phyloP scores from a whole-genome alignment of 2,329 filamentous ascomycete genomes.

The Capronia epimyces region DNA sequence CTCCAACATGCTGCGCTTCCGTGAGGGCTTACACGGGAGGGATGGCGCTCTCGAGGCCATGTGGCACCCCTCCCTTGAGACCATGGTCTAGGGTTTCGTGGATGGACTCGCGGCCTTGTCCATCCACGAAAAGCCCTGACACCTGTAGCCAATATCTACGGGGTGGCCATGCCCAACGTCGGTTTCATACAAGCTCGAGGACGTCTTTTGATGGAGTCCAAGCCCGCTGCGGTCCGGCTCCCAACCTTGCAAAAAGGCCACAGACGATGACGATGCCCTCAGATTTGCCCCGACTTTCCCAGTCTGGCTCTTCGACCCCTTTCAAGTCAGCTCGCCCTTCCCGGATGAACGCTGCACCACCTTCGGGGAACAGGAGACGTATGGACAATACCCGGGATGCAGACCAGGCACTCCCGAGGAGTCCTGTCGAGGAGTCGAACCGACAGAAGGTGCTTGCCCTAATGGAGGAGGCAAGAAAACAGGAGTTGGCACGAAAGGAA shows the following conservation, averaged over 20 bases:
- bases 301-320: not conserved
- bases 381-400: not conserved
- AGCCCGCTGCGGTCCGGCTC: not conserved
- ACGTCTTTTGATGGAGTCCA: not conserved
- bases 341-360: not conserved
- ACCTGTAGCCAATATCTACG: not conserved
- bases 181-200: conserved; percentile 10
- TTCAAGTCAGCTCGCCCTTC: not conserved
- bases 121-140: not conserved
- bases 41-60: not conserved
- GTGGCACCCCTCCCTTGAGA: not conserved
- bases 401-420: not conserved
- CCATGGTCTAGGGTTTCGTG: not conserved
- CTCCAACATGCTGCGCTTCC: not conserved
- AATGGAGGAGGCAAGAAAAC: not conserved
- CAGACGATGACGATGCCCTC: not conserved
- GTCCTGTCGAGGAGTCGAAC: not conserved
- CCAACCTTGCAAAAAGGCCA: conserved; percentile 8
- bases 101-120: not conserved
- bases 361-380: not conserved
- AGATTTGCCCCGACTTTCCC: not conserved
- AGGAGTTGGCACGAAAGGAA: not conserved
- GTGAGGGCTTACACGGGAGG: not conserved
- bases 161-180: not conserved
- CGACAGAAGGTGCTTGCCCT: not conserved